These are phyloP conservation scores for Casuarina glauca DNA, from an alignment of 306 rosid species.

Conservation along the genomic window DNA sequence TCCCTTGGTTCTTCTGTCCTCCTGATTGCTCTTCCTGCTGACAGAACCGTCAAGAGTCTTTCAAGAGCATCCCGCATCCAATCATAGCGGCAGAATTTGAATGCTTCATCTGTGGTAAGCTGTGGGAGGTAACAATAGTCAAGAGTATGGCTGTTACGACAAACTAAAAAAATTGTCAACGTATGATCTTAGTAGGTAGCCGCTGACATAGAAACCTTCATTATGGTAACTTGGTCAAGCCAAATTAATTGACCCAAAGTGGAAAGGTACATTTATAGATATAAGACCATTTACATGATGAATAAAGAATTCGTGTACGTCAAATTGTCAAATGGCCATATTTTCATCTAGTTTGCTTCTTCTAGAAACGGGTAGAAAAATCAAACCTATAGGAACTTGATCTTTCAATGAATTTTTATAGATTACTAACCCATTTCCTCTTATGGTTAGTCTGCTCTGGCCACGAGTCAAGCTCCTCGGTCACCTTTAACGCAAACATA, in stretches of 20 bases:
- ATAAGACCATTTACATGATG: too few species aligned
- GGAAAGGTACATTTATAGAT: neutral
- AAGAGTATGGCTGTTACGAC: neutral
- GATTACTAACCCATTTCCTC: conserved; percentile 38
- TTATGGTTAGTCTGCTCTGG: conserved; percentile 33
- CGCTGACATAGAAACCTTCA: neutral
- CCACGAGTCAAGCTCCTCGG: conserved; percentile 42
- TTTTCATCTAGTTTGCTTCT: too few species aligned
- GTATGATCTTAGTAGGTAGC: neutral
- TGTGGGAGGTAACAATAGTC: neutral
- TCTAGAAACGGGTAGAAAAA: too few species aligned
- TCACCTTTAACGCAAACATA: conserved; percentile 36
- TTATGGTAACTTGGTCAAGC: neutral
- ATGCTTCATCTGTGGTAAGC: conserved; percentile 36
- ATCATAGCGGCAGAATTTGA: conserved; percentile 34
- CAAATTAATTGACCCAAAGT: neutral
- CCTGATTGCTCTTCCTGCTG: conserved; percentile 5
- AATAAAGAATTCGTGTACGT: too few species aligned
- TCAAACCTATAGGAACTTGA: neutral
- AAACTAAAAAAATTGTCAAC: neutral
- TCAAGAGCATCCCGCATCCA: conserved; percentile 43
- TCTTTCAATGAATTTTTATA: neutral
- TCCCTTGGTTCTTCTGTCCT: conserved; percentile 13
- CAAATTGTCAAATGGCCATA: too few species aligned
- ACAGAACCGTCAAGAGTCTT: conserved; percentile 11